phyloP scores from a whole-genome alignment of 2,329 filamentous ascomycete species.

The Harringtonia aguacate region DNA sequence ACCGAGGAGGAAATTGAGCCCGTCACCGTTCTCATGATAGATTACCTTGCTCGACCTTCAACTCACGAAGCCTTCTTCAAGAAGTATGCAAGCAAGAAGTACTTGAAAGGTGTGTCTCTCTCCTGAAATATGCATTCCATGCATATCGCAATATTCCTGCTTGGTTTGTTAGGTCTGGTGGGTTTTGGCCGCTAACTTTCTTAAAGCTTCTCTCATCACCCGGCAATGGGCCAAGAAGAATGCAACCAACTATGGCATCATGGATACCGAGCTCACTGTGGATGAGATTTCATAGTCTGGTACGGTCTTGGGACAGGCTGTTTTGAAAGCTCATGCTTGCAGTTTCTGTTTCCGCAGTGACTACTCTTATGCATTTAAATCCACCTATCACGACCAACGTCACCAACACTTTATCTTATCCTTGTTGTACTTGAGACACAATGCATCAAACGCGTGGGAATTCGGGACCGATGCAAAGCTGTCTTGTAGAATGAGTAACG shows the following conservation, averaged over 20 bases:
- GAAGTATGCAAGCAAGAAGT: slow-evolving; percentile 99
- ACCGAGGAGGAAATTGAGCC: slow-evolving; percentile 86
- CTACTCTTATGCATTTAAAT: no score
- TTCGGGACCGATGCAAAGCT: no score
- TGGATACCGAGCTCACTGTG: slow-evolving; percentile 35
- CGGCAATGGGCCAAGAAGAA: slow-evolving; percentile 91
- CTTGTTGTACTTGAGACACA: no score
- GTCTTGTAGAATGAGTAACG: no score
- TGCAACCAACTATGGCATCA: slow-evolving; percentile 43
- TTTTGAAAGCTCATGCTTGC: no score
- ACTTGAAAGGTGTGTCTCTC: slow-evolving; percentile 98
- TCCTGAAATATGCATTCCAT: no score
- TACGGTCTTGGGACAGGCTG: no score
- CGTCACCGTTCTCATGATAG: slow-evolving; percentile 87
- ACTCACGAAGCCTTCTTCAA: slow-evolving; percentile 97
- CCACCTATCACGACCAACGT: no score
- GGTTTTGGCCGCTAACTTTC: slow-evolving; percentile 1
- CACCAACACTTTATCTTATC: no score
- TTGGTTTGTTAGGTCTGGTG: neutral
- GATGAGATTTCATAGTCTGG: slow-evolving; percentile 30
- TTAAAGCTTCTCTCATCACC: slow-evolving; percentile 73
- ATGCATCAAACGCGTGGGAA: no score
- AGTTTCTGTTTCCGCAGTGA: no score
- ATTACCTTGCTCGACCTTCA: slow-evolving; percentile 86
- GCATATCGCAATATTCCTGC: neutral